Evolutionary conservation across 2,329 filamentous ascomycete species (phyloP), one percentile per base, ranked within the genome.

Genomic region (Sphaerulina vaccinii): DNA sequence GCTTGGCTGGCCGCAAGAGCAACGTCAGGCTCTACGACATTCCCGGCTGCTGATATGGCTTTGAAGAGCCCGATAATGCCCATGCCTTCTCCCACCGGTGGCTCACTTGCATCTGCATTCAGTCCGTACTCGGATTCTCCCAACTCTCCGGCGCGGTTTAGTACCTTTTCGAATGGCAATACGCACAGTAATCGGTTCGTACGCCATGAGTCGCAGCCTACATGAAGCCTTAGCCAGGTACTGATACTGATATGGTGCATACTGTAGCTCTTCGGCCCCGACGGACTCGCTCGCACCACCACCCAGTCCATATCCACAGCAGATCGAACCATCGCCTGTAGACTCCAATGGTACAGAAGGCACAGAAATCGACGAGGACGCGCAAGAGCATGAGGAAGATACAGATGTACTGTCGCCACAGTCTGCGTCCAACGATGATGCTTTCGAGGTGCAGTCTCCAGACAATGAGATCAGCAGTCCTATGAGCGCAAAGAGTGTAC

Each of bases 361-460:
- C 33, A 92, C 89, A 9, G 89, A 93, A 67, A 90, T 93, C 48
- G 89, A 93, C 57, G 88, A 92, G 58, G 87, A 90, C 58, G 79
- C 79, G 36, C 85, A 88, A 57, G 85, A 70, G 84, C 27, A 32
- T 13, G 44, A 53, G 13, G 47, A 54, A 33, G 60, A 76, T 79
- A 52, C 57, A 74, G 73, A 63, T 68, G 62, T 59, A 22, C 61
- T 58, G 41, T 63, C 57, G 21, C 56, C 62, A 38, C 45, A 33
- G 5, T 55, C 48, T 5, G 43, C 46, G 7, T 33, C 40, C 3
- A 52, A 54, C n/a, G 53, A 50, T 43, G 40, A 52, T 24, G 37
- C 53, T 54, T 37, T 52, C 48, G 50, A 48, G 53, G 61, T 51
- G 35, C 55, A 57, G 24, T 65, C 65, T n/a, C 62, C 64, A 32